Base-by-base conservation (phyloP, 2,329 filamentous ascomycete genomes). In the Pseudonectria foliicola region DNA sequence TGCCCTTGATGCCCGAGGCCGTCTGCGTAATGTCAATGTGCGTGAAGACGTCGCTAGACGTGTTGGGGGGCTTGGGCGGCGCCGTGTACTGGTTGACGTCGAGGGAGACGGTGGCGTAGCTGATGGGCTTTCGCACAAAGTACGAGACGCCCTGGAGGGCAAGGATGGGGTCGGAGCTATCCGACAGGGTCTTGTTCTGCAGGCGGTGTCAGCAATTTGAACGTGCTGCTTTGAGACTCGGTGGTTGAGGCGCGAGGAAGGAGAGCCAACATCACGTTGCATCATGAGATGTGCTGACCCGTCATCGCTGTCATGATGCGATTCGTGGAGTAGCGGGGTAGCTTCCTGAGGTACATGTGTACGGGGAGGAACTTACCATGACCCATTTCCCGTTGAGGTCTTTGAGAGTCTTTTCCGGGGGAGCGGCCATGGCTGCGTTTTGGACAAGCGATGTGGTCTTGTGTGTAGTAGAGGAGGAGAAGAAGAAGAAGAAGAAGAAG, bases 131-230 rank as follows among this genome's bases (percentile, higher is more conserved):
- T 62, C 86, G 85, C 32, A 73, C 71, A 33, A 89, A 49, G 74
- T 75, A 90, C 59, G 76, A 67, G 41, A 87, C 67, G 54, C 80
- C 80, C 69, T 88, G 83, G 52, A 90, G 71, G 32, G 71, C 55
- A 39, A 95, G 78, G 43, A 82, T 74, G 1, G 77, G 67, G 40
- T 88, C 83, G 31, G 78, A 65, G 45, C 71, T 64, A 60, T 83
- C 80, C 39, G 84, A 88, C 48, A 88, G 68, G 43, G 66, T 63
- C 57, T 84, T 83, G 72, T 92, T 89, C 85, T 90, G 34, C 33
- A 33, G n/a, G n/a, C n/a, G n/a, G n/a, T n/a, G n/a, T n/a, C n/a
- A n/a, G n/a, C n/a, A n/a, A n/a, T n/a, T n/a, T n/a, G n/a, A n/a
- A n/a, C n/a, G n/a, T n/a, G n/a, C n/a, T n/a, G n/a, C n/a, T n/a